phyloP scores from a whole-genome alignment of 306 rosid species.

The Casuarina glauca region DNA sequence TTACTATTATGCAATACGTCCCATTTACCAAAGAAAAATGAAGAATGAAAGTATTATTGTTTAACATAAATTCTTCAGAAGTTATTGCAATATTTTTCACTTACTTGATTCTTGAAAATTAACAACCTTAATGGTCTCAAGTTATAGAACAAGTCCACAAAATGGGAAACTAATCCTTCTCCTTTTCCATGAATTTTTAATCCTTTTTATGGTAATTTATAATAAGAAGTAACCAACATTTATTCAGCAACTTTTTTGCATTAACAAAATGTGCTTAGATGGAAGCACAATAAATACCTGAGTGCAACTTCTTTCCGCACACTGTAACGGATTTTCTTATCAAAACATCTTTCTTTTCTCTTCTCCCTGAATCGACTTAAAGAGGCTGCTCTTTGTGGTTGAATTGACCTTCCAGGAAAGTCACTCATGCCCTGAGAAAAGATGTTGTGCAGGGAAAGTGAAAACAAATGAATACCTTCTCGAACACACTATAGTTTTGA shows the following conservation, averaged over 20 bases:
- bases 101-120: not conserved
- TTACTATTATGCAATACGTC: not conserved
- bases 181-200: not conserved
- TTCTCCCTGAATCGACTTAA: slow-evolving; percentile 54
- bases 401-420: slow-evolving; percentile 38
- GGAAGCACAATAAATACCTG: slow-evolving; percentile 29
- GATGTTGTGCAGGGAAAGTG: not conserved
- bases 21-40: not conserved
- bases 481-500: not conserved
- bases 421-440: slow-evolving; percentile 39
- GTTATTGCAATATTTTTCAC: not conserved
- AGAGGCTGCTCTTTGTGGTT: slow-evolving; percentile 61
- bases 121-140: not conserved
- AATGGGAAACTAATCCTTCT: not conserved
- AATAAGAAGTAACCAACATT: not conserved
- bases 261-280: not conserved
- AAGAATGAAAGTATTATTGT: not conserved
- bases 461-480: not conserved
- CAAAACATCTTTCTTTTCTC: slow-evolving; percentile 59
- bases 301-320: slow-evolving; percentile 64
- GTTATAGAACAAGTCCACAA: not conserved
- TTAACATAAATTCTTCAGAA: not conserved
- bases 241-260: not conserved
- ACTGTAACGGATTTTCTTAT: slow-evolving; percentile 52
- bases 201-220: not conserved